Evolutionary conservation across 495 filamentous ascomycete genomes (phyloP).

Genomic region (Xylaria sp.): DNA sequence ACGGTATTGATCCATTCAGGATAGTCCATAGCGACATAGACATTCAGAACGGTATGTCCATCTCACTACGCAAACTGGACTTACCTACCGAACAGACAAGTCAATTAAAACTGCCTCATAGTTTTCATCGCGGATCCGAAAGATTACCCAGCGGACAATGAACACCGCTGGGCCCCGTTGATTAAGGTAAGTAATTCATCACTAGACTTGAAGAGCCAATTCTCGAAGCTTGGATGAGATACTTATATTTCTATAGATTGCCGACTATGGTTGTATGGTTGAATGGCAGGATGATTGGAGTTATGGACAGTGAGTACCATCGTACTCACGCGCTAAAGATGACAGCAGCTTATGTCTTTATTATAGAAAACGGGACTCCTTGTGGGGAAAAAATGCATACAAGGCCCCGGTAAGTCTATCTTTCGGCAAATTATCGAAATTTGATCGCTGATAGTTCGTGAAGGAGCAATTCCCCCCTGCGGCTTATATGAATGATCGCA

Average conservation of each 20-base stretch:
- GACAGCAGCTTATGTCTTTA: background rate
- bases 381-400: background rate
- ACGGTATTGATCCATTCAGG: background rate
- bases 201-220: background rate
- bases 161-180: constrained; percentile 5
- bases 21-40: constrained; percentile 24
- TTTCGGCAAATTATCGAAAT: background rate
- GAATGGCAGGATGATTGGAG: constrained; percentile 4
- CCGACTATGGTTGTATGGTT: constrained; percentile 25
- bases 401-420: constrained; percentile 18
- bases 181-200: constrained; percentile 3
- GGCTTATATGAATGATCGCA: too few species aligned
- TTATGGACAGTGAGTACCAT: background rate
- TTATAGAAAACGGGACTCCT: background rate
- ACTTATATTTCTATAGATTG: constrained; percentile 19
- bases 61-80: background rate
- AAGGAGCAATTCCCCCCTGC: constrained; percentile 9
- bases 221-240: background rate
- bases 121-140: constrained; percentile 19
- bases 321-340: background rate
- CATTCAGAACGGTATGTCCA: constrained; percentile 10
- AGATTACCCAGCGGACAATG: background rate
- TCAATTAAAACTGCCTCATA: background rate
- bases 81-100: background rate
- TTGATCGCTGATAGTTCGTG: background rate